A percentile compares a stretch with the other conserved stretches of the same genome.
phyloP scores from a whole-genome alignment of 352 stramenopile species.

The Phytophthora podocarpi region DNA sequence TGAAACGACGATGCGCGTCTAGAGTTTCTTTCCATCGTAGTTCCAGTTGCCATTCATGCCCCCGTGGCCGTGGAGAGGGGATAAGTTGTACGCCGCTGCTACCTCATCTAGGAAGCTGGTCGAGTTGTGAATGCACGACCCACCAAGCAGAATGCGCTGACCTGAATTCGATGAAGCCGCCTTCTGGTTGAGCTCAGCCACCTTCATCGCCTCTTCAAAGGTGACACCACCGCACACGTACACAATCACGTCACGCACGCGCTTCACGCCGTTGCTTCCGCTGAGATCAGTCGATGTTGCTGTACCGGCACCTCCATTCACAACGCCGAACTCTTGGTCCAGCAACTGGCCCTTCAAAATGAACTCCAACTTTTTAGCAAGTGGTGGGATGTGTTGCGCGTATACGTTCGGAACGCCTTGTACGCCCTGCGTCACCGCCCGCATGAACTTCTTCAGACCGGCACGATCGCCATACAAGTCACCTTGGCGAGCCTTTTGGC shows the following conservation, averaged over 20 bases:
- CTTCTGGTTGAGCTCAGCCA: slow-evolving; percentile 96
- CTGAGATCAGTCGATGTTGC: slow-evolving; percentile 52
- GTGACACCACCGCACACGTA: slow-evolving; percentile 98
- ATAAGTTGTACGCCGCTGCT: slow-evolving; percentile 62
- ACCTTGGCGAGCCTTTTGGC: slow-evolving; percentile 59
- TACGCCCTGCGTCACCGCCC: slow-evolving; percentile 94
- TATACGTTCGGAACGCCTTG: slow-evolving; percentile 98
- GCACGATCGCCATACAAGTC: slow-evolving; percentile 83
- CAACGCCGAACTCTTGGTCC: slow-evolving; percentile 92
- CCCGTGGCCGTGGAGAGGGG: slow-evolving; percentile 14
- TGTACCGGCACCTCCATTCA: slow-evolving; percentile 85
- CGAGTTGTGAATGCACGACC: slow-evolving; percentile 97
- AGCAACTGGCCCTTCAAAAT: slow-evolving; percentile 84
- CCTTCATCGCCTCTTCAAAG: slow-evolving; percentile 99
- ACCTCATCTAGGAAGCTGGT: slow-evolving; percentile 97
- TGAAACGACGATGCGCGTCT: slow-evolving; percentile 1
- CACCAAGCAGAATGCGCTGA: slow-evolving; percentile 94
- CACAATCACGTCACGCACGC: slow-evolving; percentile 96
- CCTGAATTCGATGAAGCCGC: slow-evolving; percentile 61
- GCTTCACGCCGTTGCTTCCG: slow-evolving; percentile 94
- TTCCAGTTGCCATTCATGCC: slow-evolving; percentile 39
- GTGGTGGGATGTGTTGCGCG: slow-evolving; percentile 96
- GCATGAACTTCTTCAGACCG: slow-evolving; percentile 89
- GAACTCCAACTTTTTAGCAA: slow-evolving; percentile 93
- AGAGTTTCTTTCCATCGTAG: slow-evolving; percentile 73